Conservation (phyloP, 768 basidiomycete genomes). For the Coprinopsis marcescibilis region DNA sequence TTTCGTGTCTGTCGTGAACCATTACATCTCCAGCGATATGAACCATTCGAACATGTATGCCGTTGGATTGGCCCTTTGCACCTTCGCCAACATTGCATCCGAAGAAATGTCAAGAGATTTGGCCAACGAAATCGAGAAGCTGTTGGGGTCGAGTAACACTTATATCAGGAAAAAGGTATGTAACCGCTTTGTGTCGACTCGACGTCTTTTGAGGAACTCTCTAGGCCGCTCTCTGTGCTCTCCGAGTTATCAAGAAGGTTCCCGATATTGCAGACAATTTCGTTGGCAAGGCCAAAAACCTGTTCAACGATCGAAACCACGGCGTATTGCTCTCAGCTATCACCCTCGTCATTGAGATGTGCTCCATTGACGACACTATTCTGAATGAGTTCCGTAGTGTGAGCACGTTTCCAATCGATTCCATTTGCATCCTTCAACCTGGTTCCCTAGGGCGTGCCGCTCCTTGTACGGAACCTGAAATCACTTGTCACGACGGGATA, state of each 20-base stretch:
- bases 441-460: conserved; percentile 68
- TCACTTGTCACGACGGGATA: conserved; percentile 94
- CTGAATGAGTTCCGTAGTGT: conserved; percentile 90
- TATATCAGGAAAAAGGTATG: conserved; percentile 98
- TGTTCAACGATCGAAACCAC: conserved; percentile 94
- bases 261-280: conserved; percentile 96
- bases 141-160: conserved; percentile 94
- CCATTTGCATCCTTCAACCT: conserved; percentile 2
- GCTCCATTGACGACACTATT: conserved; percentile 64
- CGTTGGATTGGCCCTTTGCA: conserved; percentile 93
- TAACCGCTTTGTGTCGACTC: conserved; percentile 3
- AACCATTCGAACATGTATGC: conserved; percentile 99
- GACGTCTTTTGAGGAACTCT: conserved; percentile 8
- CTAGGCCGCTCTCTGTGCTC: conserved; percentile 91
- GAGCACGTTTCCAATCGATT: conserved; percentile 21
- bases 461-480: conserved; percentile 93
- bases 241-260: conserved; percentile 91
- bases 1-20: neutral
- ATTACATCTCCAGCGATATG: conserved; percentile 70
- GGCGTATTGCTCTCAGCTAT: conserved; percentile 93
- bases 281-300: conserved; percentile 76
- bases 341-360: conserved; percentile 94
- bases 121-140: conserved; percentile 95
- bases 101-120: conserved; percentile 99
- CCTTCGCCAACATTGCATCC: conserved; percentile 97